Percentiles rank a stretch among this genome's conserved stretches.
These are phyloP conservation scores for Hymenoscyphus albidus DNA, from an alignment of 2,329 filamentous ascomycete genomes.

Conservation along the genomic window DNA sequence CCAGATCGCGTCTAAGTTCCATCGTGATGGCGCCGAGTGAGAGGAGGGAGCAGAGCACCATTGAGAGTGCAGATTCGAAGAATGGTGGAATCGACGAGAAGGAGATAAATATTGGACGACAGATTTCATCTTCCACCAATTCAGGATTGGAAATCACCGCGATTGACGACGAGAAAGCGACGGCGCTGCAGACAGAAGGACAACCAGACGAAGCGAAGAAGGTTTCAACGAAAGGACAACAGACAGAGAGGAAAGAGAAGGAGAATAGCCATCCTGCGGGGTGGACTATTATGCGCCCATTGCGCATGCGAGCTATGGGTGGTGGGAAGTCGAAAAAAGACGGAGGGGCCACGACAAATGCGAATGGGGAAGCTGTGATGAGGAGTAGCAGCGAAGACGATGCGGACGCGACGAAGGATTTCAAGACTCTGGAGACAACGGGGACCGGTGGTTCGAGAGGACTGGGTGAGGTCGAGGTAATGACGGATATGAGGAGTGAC, in stretches of 20 bases:
- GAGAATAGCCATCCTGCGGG: constrained; percentile 13
- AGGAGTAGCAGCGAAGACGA: constrained; percentile 11
- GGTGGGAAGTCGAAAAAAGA: constrained; percentile 15
- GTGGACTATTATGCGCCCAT: constrained; percentile 28
- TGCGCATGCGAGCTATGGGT: constrained; percentile 20
- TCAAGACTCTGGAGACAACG: constrained; percentile 21
- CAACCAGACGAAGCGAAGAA: constrained; percentile 4
- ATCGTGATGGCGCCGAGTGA: not conserved
- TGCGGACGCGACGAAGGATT: constrained; percentile 11
- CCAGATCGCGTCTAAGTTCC: not conserved
- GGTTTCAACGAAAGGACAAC: not conserved
- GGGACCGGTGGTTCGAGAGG: constrained; percentile 12
- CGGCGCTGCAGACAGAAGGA: not conserved
- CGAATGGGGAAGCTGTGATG: constrained; percentile 5
- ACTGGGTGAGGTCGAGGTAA: constrained; percentile 24
- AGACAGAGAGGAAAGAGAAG: constrained; percentile 11
- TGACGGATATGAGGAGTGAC: constrained; percentile 31
- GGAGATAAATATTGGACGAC: not conserved
- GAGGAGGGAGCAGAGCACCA: not conserved
- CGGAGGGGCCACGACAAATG: constrained; percentile 8
- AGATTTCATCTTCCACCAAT: not conserved
- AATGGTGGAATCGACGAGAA: not conserved
- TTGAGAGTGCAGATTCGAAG: not conserved
- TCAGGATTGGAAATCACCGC: not conserved
- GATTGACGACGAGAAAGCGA: constrained; percentile 1